Percentiles rank a stretch among this genome's conserved stretches.
Conservation (phyloP, 2,329 filamentous ascomycete genomes). For the Periconia macrospinosa region DNA sequence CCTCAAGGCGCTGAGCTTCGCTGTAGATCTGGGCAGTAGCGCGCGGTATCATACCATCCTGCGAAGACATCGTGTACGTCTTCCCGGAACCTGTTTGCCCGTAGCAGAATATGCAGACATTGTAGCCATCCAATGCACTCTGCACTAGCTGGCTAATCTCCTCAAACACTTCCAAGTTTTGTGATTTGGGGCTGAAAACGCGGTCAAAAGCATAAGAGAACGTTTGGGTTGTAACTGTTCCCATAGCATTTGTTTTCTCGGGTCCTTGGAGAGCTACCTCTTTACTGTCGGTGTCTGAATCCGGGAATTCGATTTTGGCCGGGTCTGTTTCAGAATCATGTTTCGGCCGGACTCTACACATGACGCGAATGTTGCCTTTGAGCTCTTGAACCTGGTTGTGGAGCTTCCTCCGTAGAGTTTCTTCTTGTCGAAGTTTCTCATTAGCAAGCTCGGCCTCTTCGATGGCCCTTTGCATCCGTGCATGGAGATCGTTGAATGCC, state of each 20-base stretch:
- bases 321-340: conserved; percentile 58
- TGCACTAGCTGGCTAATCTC: conserved; percentile 98
- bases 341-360: conserved; percentile 91
- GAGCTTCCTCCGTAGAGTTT: conserved; percentile 84
- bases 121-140: conserved; percentile 94
- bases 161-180: conserved; percentile 87
- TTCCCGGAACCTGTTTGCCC: conserved; percentile 97
- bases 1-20: conserved; percentile 77
- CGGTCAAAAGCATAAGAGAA: conserved; percentile 91
- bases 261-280: conserved; percentile 84
- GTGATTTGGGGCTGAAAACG: conserved; percentile 76
- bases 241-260: conserved; percentile 81
- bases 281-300: conserved; percentile 77
- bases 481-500: conserved; percentile 79
- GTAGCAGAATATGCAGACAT: conserved; percentile 98
- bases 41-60: conserved; percentile 92
- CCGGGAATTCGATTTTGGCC: conserved; percentile 78
- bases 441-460: conserved; percentile 69
- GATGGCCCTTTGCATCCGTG: conserved; percentile 76
- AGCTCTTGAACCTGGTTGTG: conserved; percentile 98
- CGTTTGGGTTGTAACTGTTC: conserved; percentile 73
- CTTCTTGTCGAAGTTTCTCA: conserved; percentile 85
- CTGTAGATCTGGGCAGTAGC: conserved; percentile 93
- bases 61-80: conserved; percentile 94
- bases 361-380: conserved; percentile 97